Conservation (phyloP, 1,284 basidiomycete species). For the Afroboletus lepidellus region DNA sequence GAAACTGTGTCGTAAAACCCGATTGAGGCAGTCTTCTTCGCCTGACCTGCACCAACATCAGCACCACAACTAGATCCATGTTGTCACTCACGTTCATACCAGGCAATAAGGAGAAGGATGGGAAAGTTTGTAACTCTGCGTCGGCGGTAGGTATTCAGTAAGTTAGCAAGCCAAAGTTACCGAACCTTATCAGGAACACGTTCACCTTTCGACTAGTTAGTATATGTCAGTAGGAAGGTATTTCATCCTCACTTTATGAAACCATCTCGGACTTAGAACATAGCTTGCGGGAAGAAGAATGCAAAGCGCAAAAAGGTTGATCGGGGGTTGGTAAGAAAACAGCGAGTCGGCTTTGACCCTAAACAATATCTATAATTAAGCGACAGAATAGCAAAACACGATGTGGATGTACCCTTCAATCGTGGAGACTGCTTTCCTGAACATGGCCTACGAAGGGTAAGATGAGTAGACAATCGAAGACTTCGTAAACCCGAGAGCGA, state of each 20-base stretch:
- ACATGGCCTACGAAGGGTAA: constrained; percentile 69
- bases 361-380: constrained; percentile 25
- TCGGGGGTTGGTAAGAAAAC: constrained; percentile 90
- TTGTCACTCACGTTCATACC: constrained; percentile 67
- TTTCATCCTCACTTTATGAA: constrained; percentile 65
- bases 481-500: constrained; percentile 27
- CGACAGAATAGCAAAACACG: not conserved
- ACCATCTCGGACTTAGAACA: constrained; percentile 74
- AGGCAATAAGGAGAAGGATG: constrained; percentile 75
- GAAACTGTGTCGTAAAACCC: constrained; percentile 72
- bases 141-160: not conserved
- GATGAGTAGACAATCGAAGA: not conserved
- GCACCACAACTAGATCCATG: not conserved
- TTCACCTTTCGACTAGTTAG: constrained; percentile 58
- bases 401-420: constrained; percentile 70
- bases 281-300: constrained; percentile 84
- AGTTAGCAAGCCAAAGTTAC: constrained; percentile 8
- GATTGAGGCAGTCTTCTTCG: constrained; percentile 57
- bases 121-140: constrained; percentile 80
- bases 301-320: constrained; percentile 81
- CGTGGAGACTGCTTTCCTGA: constrained; percentile 85
- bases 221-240: not conserved
- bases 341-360: constrained; percentile 86
- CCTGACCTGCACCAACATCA: constrained; percentile 44
- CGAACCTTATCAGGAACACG: constrained; percentile 76